phyloP scores from a whole-genome alignment of 1,284 basidiomycete genomes.

The Heliocybe sulcata region DNA sequence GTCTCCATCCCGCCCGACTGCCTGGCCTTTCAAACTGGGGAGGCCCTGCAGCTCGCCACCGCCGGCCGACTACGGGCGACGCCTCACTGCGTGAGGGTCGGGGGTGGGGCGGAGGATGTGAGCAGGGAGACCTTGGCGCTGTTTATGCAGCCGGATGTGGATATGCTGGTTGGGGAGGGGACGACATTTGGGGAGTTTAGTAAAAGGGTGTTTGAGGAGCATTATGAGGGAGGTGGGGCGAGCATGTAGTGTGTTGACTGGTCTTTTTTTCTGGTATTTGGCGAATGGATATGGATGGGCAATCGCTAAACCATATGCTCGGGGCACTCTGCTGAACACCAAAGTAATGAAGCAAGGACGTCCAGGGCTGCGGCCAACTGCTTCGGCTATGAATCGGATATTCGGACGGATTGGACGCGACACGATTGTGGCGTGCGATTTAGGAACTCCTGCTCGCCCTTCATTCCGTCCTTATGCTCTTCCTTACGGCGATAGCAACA shows the following conservation, averaged over 20 bases:
- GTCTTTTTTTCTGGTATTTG: too few relatives aligned
- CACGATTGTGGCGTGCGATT: too few relatives aligned
- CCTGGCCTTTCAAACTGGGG: constrained; percentile 89
- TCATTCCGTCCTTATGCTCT: too few relatives aligned
- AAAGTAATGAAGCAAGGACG: too few relatives aligned
- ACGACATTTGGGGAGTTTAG: constrained; percentile 89
- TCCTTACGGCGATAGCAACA: too few relatives aligned
- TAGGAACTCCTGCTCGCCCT: too few relatives aligned
- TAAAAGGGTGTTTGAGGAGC: constrained; percentile 72
- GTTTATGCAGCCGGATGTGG: constrained; percentile 88
- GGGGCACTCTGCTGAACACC: too few relatives aligned
- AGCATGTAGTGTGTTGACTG: not conserved
- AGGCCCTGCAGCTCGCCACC: constrained; percentile 85
- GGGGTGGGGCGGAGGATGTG: constrained; percentile 39
- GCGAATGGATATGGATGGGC: too few relatives aligned
- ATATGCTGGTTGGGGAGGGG: constrained; percentile 58
- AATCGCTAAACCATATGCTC: too few relatives aligned
- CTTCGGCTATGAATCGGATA: too few relatives aligned
- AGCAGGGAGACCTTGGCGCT: constrained; percentile 86
- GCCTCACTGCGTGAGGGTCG: constrained; percentile 84
- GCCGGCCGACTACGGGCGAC: constrained; percentile 73
- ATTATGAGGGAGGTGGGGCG: constrained; percentile 45
- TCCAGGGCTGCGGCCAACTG: too few relatives aligned
- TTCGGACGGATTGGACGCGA: too few relatives aligned
- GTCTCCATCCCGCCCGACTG: constrained; percentile 78